phyloP scores from a whole-genome alignment of 2,329 filamentous ascomycete genomes.

The Exophiala bonariae region DNA sequence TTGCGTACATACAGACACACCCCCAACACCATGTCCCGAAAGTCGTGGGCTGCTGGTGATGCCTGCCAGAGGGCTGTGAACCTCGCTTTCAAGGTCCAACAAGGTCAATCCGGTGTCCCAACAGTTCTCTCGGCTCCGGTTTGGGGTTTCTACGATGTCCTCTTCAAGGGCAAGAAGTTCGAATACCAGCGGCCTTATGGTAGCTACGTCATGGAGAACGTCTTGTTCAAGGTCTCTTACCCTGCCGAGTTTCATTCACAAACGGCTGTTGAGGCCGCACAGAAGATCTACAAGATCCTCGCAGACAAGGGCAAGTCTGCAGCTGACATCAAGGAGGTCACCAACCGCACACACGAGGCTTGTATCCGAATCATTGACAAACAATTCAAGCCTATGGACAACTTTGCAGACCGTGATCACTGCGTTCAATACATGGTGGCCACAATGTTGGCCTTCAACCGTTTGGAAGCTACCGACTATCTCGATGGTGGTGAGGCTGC shows the following conservation, averaged over 20 bases:
- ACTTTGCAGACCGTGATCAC: conserved; percentile 99
- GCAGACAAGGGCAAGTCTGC: conserved; percentile 84
- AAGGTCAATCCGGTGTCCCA: conserved; percentile 86
- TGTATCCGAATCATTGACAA: conserved; percentile 99
- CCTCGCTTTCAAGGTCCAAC: conserved; percentile 84
- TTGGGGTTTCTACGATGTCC: conserved; percentile 98
- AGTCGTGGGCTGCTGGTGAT: conserved; percentile 98
- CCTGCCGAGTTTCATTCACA: conserved; percentile 77
- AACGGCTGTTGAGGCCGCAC: conserved; percentile 91
- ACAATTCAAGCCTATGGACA: conserved; percentile 99
- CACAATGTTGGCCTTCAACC: conserved; percentile 93
- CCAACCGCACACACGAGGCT: conserved; percentile 95
- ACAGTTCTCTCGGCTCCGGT: conserved; percentile 89
- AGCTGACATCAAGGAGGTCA: conserved; percentile 88
- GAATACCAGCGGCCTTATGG: conserved; percentile 94
- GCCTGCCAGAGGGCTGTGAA: conserved; percentile 95
- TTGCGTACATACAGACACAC: conserved; percentile 96
- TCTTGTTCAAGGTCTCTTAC: conserved; percentile 99
- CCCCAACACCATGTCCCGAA: conserved; percentile 99
- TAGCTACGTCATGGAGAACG: conserved; percentile 99
- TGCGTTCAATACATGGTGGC: conserved; percentile 99
- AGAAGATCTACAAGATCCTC: conserved; percentile 82
- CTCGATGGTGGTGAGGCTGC: conserved; percentile 89
- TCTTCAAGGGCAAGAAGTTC: conserved; percentile 95
- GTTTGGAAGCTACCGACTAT: conserved; percentile 92